Base-by-base conservation (phyloP, 2,329 filamentous ascomycete species). In the Cyanodermella asteris region DNA sequence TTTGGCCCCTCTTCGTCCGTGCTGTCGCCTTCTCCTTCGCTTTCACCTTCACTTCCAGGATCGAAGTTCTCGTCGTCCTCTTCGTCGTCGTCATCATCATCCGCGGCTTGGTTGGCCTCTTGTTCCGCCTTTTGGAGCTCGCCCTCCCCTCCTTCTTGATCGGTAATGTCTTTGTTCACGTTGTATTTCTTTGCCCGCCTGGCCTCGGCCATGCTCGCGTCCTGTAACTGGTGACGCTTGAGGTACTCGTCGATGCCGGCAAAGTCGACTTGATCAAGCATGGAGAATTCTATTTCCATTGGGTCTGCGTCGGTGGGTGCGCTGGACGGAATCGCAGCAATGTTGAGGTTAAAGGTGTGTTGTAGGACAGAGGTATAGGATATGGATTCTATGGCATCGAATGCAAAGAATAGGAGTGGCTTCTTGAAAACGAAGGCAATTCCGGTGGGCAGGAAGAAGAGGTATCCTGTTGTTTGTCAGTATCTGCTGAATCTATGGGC, bases 361-460 rank as follows among this genome's bases (percentile, higher is more conserved):
- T 69, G 64, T 5, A 72, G 50, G 11, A 72, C 61, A 20, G 61
- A 64, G 4, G 65, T 71, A 46, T 71, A 72, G 19, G 61, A 65
- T 22, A 70, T 58, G 13, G 59, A 60, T 25, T 62, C 60, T 29
- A 72, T 55, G 18, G 52, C 49, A 23, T 59, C 55, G 31, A 72
- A 68, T 6, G 64, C 55, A 38, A 71, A 69, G 46, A 64, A 71
- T 6, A 60, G 42, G 13, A 72, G 48, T 0, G 67, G 67, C 37
- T 72, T 72, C 38, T 70, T 71, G 52, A 69, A 72, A 20, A 61
- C 66, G 38, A 63, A 72, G 20, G 72, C 43, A 23, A 72, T 63
- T 16, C 67, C 67, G 6, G 53, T 58, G 12, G 59, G 53, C 7
- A 70, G 55, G 41, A 72, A 60, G 49, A 67, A 72, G 9, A 72